Percentiles rank a stretch among this genome's conserved stretches.
These are phyloP conservation scores for Pseudoscleropodium purum DNA, from an alignment of 225 moss, liverwort and hornwort genomes.

Conservation along the genomic window DNA sequence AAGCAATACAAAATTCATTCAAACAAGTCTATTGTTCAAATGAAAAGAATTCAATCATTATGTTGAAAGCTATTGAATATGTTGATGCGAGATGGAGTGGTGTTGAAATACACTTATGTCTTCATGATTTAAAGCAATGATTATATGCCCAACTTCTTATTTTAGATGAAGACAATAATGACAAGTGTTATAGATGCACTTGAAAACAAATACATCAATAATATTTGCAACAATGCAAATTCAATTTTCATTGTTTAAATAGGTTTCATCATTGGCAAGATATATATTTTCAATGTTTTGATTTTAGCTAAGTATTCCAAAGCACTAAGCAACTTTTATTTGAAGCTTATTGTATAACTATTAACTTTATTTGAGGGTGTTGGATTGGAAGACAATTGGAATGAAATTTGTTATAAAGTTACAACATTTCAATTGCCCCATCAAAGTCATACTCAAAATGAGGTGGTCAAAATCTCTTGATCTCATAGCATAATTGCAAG, in stretches of 20 bases:
- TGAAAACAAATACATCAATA: background rate
- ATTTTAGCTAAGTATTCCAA: background rate
- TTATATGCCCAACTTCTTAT: background rate
- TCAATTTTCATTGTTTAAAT: too few relatives aligned
- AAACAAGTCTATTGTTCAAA: background rate
- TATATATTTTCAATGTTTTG: background rate
- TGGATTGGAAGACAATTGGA: fast-evolving
- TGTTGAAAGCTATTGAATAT: background rate
- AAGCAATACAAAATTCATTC: background rate
- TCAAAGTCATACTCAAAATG: background rate
- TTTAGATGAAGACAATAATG: background rate
- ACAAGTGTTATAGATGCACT: background rate
- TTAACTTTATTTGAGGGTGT: too few relatives aligned
- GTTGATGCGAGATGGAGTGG: fast-evolving
- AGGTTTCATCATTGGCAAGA: background rate
- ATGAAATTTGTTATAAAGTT: background rate
- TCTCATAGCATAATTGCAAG: background rate
- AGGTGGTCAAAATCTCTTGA: background rate
- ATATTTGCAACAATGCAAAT: background rate
- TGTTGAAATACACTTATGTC: background rate
- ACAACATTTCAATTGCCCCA: background rate
- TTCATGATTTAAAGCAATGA: background rate
- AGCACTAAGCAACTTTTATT: too few relatives aligned
- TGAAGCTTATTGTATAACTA: background rate
- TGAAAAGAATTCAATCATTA: background rate